phyloP scores from a whole-genome alignment of 2,329 filamentous ascomycete genomes.

The Diaporthe vexans region DNA sequence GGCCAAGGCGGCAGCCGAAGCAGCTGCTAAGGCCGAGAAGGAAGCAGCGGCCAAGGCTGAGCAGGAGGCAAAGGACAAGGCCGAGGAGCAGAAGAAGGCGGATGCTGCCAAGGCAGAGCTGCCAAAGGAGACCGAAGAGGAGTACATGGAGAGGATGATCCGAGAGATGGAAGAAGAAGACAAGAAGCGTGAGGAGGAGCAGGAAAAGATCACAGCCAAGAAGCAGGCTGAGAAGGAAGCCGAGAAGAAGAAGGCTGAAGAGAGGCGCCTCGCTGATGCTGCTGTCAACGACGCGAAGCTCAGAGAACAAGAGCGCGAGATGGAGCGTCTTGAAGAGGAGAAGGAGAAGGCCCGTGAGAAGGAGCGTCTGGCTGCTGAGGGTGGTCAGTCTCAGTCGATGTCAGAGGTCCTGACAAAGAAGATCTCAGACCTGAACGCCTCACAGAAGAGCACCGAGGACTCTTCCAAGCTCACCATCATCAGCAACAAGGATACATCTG shows the following conservation, averaged over 20 bases:
- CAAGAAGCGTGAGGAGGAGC: slow-evolving; percentile 62
- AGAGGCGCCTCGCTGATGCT: slow-evolving; percentile 60
- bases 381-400: slow-evolving; percentile 61
- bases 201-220: slow-evolving; percentile 58
- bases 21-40: slow-evolving; percentile 57
- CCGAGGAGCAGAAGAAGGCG: slow-evolving; percentile 51
- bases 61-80: slow-evolving; percentile 52
- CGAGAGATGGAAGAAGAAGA: slow-evolving; percentile 73
- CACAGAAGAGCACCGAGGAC: slow-evolving; percentile 66
- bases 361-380: slow-evolving; percentile 64
- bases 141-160: slow-evolving; percentile 72
- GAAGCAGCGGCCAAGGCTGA: slow-evolving; percentile 53
- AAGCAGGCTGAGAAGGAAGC: slow-evolving; percentile 62
- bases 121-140: slow-evolving; percentile 54
- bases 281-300: slow-evolving; percentile 76
- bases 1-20: slow-evolving; percentile 49
- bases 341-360: slow-evolving; percentile 69
- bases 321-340: slow-evolving; percentile 80
- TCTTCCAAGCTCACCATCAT: slow-evolving; percentile 65
- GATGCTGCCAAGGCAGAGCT: slow-evolving; percentile 48
- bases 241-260: slow-evolving; percentile 57
- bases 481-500: slow-evolving; percentile 41
- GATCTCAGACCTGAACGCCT: slow-evolving; percentile 52
- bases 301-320: slow-evolving; percentile 79
- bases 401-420: slow-evolving; percentile 65